Evolutionary conservation across 176 grass and related monocot genomes (phyloP).

Genomic region (Cenchrus fungigraminus): DNA sequence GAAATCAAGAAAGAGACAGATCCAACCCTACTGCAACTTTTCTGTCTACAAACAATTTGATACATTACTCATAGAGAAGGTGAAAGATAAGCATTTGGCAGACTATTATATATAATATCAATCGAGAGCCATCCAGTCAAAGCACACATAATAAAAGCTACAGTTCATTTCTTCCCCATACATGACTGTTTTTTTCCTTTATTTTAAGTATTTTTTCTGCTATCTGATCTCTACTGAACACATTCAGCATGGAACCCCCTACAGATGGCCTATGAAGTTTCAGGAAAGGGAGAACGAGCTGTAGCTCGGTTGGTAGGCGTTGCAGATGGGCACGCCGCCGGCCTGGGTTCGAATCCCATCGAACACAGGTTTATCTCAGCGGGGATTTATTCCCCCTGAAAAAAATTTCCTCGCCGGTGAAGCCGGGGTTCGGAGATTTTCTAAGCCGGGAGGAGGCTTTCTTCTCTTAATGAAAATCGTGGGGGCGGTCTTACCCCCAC

Average conservation of each 20-base stretch:
- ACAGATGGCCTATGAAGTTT: background rate
- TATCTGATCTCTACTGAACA: background rate
- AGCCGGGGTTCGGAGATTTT: too few relatives aligned
- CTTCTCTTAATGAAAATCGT: too few relatives aligned
- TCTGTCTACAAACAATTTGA: background rate
- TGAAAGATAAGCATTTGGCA: background rate
- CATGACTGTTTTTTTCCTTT: background rate
- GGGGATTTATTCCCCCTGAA: too few relatives aligned
- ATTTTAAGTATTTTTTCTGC: background rate
- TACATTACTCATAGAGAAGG: conserved; percentile 8
- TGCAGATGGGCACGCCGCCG: too few relatives aligned
- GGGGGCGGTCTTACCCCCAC: too few relatives aligned
- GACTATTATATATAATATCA: background rate
- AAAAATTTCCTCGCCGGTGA: too few relatives aligned
- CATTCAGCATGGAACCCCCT: background rate
- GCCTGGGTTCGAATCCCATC: too few relatives aligned
- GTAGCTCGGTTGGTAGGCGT: too few relatives aligned
- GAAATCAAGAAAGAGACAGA: conserved; percentile 22
- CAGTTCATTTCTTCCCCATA: background rate
- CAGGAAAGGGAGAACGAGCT: too few relatives aligned
- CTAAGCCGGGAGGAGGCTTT: too few relatives aligned
- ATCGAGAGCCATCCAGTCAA: conserved; percentile 10
- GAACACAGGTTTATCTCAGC: too few relatives aligned
- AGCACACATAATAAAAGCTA: background rate
- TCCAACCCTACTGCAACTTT: conserved; percentile 17